These are phyloP conservation scores for Talaromyces sp. DNA, from an alignment of 2,329 filamentous ascomycete genomes.

Conservation along the genomic window DNA sequence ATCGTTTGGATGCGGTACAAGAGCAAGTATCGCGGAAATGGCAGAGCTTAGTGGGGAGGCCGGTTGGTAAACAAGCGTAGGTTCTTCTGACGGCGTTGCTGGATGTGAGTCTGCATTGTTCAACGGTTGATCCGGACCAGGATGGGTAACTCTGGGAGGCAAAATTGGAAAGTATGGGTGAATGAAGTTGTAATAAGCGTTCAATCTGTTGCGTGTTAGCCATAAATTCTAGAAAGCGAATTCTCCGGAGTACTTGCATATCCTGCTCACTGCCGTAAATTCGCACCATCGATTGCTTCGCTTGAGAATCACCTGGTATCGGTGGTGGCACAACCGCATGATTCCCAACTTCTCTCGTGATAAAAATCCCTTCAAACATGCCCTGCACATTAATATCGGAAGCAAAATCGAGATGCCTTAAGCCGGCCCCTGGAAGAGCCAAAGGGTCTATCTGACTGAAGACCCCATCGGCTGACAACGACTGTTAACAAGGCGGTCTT, in stretches of 20 bases:
- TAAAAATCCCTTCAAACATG: slow-evolving; percentile 33
- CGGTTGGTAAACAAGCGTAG: slow-evolving; percentile 29
- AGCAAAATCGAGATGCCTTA: slow-evolving; percentile 34
- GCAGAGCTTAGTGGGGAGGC: slow-evolving; percentile 39
- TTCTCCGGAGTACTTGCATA: slow-evolving; percentile 25
- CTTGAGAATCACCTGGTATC: slow-evolving; percentile 15
- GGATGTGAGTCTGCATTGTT: slow-evolving; percentile 24
- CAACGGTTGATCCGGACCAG: slow-evolving; percentile 27
- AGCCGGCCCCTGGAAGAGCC: slow-evolving; percentile 33
- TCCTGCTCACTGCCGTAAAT: slow-evolving; percentile 35
- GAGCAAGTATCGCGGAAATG: slow-evolving; percentile 36
- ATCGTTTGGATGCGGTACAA: slow-evolving; percentile 38
- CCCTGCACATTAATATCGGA: slow-evolving; percentile 23
- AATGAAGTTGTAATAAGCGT: slow-evolving; percentile 42
- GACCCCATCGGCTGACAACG: slow-evolving; percentile 23
- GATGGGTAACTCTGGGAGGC: slow-evolving; percentile 28
- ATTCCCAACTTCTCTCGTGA: slow-evolving; percentile 17
- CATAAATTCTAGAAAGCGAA: background rate
- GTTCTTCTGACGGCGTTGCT: slow-evolving; percentile 24
- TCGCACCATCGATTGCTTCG: slow-evolving; percentile 27
- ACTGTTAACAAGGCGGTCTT: slow-evolving; percentile 16
- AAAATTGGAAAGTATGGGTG: slow-evolving; percentile 42
- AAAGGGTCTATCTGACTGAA: slow-evolving; percentile 37
- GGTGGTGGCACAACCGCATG: slow-evolving; percentile 22
- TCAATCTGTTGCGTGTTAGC: slow-evolving; percentile 26